Conservation (phyloP, 305 asterid species). For the Nicotiana rustica region DNA sequence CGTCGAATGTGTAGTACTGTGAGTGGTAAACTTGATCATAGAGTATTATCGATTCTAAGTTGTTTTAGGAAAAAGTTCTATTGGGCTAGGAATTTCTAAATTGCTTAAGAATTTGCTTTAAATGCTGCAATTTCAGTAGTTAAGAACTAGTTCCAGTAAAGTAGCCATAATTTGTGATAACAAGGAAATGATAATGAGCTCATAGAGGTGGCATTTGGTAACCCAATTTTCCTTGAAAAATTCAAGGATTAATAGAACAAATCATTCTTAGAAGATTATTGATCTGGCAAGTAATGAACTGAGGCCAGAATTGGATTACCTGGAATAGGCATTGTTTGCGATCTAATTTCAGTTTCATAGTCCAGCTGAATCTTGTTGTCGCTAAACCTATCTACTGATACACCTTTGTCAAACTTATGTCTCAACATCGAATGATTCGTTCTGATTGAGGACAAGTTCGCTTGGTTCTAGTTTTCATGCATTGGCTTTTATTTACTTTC, state of each 20-base stretch:
- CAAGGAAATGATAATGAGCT: not conserved
- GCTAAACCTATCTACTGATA: conserved; percentile 11
- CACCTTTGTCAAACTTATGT: conserved; percentile 17
- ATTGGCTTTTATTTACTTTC: not conserved
- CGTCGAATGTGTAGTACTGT: not conserved
- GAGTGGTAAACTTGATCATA: not conserved
- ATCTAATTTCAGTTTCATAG: conserved; percentile 6
- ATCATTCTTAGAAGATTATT: conserved; percentile 14
- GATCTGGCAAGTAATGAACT: conserved; percentile 4
- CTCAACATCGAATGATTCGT: not conserved
- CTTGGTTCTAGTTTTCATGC: conserved; percentile 23
- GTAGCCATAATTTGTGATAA: not conserved
- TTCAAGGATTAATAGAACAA: not conserved
- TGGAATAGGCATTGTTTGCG: conserved; percentile 3
- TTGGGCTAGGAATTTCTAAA: not conserved
- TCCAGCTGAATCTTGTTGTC: not conserved
- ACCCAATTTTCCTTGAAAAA: not conserved
- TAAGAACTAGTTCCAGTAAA: not conserved
- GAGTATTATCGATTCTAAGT: not conserved
- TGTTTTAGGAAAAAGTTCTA: not conserved
- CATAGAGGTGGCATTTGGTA: not conserved
- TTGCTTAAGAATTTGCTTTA: not conserved
- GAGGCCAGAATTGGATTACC: not conserved
- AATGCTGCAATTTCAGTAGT: not conserved
- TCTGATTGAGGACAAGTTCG: not conserved